Percentiles rank a stretch among this genome's conserved stretches.
Evolutionary conservation across 2,329 filamentous ascomycete genomes (phyloP).

Genomic region (Monosporascus ibericus): DNA sequence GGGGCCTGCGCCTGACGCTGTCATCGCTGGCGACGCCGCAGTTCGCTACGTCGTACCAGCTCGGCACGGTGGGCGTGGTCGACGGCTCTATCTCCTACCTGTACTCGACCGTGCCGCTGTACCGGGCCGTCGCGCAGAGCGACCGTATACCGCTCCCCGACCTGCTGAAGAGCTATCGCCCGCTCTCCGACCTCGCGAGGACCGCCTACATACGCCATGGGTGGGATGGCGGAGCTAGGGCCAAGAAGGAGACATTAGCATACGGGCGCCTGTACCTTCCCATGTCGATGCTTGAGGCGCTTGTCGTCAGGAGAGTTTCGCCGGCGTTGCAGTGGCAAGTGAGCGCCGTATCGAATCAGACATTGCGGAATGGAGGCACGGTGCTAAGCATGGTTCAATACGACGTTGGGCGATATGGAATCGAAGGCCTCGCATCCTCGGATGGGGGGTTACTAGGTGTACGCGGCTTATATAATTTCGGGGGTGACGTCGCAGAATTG

Average conservation of each 20-base stretch:
- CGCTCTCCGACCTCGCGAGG: slow-evolving; percentile 57
- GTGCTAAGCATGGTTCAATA: slow-evolving; percentile 70
- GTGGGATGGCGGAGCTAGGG: slow-evolving; percentile 8
- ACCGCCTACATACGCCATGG: not conserved
- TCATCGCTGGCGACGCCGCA: slow-evolving; percentile 89
- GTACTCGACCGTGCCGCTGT: slow-evolving; percentile 79
- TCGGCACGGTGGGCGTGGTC: slow-evolving; percentile 83
- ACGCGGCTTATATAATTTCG: slow-evolving; percentile 91
- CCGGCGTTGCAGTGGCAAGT: slow-evolving; percentile 75
- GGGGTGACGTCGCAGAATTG: slow-evolving; percentile 53
- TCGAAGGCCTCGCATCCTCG: slow-evolving; percentile 87
- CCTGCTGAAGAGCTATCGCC: slow-evolving; percentile 76
- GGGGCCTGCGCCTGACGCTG: slow-evolving; percentile 76
- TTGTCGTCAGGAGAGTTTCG: slow-evolving; percentile 73
- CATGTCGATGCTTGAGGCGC: slow-evolving; percentile 76
- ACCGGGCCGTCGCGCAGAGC: slow-evolving; percentile 60
- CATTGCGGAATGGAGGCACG: slow-evolving; percentile 69
- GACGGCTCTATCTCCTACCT: slow-evolving; percentile 97
- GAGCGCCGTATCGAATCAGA: slow-evolving; percentile 68
- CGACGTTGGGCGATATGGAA: slow-evolving; percentile 78
- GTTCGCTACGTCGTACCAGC: slow-evolving; percentile 89
- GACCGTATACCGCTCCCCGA: slow-evolving; percentile 69
- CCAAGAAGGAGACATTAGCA: slow-evolving; percentile 50
- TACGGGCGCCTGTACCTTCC: slow-evolving; percentile 80
- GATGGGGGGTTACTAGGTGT: slow-evolving; percentile 86